Conservation (phyloP, 1,284 basidiomycete genomes). For the Puccinia brachypodii region DNA sequence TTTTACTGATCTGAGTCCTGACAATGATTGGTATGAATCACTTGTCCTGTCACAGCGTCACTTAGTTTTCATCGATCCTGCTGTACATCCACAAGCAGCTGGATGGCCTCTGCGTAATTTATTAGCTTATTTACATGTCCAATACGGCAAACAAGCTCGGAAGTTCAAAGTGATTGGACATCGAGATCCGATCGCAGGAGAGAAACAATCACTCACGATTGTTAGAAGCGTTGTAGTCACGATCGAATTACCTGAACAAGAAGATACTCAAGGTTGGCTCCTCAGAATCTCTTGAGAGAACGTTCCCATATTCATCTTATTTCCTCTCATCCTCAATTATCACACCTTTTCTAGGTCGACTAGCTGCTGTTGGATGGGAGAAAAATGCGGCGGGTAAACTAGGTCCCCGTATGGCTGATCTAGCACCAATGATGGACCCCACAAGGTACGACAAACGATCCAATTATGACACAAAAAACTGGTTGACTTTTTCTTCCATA, state of each 20-base stretch:
- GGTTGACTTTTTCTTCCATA: background rate
- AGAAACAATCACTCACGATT: conserved; percentile 58
- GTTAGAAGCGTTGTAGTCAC: conserved; percentile 49
- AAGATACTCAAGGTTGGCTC: conserved; percentile 36
- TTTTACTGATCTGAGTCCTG: conserved; percentile 15
- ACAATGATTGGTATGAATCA: background rate
- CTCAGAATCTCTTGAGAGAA: background rate
- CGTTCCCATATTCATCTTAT: background rate
- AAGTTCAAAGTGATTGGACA: conserved; percentile 66
- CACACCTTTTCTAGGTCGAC: conserved; percentile 57
- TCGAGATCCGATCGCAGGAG: conserved; percentile 71
- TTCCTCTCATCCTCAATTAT: background rate
- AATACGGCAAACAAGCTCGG: conserved; percentile 61
- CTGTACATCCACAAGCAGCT: conserved; percentile 71
- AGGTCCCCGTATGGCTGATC: conserved; percentile 80
- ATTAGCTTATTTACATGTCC: conserved; percentile 71
- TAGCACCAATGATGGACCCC: conserved; percentile 96
- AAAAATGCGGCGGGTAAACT: conserved; percentile 81
- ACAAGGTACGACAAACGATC: conserved; percentile 60
- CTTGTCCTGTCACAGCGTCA: conserved; percentile 61
- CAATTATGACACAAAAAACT: background rate
- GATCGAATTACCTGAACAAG: conserved; percentile 50
- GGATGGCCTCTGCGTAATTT: conserved; percentile 95
- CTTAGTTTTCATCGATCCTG: conserved; percentile 83
- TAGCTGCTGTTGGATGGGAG: conserved; percentile 88